phyloP scores from a whole-genome alignment of 306 rosid species.

The Luffa aegyptiaca region DNA sequence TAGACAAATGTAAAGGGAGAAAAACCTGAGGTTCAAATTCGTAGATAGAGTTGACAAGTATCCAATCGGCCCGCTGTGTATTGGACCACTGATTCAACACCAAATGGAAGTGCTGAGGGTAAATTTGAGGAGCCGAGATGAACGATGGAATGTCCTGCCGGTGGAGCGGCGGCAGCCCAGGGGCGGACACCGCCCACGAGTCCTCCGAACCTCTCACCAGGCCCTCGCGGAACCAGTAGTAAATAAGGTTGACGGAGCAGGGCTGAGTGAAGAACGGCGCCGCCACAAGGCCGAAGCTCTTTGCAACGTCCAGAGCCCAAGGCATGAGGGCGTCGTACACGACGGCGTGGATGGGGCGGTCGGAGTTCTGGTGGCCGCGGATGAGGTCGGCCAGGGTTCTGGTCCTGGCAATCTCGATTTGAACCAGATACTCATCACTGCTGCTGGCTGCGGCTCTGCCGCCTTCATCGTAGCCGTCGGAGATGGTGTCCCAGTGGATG shows the following conservation, averaged over 20 bases:
- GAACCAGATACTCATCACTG: constrained; percentile 24
- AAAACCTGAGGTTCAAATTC: constrained; percentile 43
- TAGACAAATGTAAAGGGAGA: neutral
- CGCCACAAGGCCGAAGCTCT: constrained; percentile 26
- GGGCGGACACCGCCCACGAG: constrained; percentile 14
- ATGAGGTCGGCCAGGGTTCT: constrained; percentile 33
- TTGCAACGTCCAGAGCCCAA: constrained; percentile 47
- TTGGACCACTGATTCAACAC: constrained; percentile 39
- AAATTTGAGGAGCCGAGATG: constrained; percentile 17
- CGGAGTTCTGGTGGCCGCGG: constrained; percentile 15
- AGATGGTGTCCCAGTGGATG: constrained; percentile 40
- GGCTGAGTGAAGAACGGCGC: constrained; percentile 48
- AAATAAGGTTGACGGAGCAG: constrained; percentile 34
- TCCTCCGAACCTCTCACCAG: constrained; percentile 11
- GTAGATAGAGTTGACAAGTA: constrained; percentile 50
- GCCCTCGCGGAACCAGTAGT: constrained; percentile 30
- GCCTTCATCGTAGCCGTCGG: constrained; percentile 54
- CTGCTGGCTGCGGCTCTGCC: constrained; percentile 22
- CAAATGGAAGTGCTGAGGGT: constrained; percentile 42
- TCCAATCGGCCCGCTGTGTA: constrained; percentile 31
- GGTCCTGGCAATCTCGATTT: constrained; percentile 29
- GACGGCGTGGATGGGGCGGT: constrained; percentile 26
- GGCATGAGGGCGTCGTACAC: constrained; percentile 33
- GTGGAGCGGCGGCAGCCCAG: constrained; percentile 41
- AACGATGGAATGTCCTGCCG: constrained; percentile 40